Evolutionary conservation across 257 asterid genomes (phyloP), one percentile per base, ranked within the genome.

Genomic region (Osmanthus fragrans): DNA sequence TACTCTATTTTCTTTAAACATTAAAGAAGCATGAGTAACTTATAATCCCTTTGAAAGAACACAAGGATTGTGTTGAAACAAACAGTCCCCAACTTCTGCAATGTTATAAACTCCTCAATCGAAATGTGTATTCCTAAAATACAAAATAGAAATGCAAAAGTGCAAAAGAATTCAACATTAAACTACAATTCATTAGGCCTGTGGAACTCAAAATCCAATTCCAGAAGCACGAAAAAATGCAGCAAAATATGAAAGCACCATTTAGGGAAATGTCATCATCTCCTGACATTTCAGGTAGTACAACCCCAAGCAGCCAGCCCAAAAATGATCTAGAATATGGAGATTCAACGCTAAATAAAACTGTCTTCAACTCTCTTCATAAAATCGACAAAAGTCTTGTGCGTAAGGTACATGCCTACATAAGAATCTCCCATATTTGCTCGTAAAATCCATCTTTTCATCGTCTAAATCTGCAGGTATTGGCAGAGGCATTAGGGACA

Each of bases 401-500:
- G 73, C 81, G 88, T 36, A 86, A 73, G 92, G 92, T 87, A 74
- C 78, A 63, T 40, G 16, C 15, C 25, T 19, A 36, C 33, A 9
- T 11, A 70, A 56, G 15, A 34, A 63, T 51, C 37, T 30, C 32
- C 12, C 30, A 9, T 13, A 39, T 47, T 19, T 51, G 40, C 34
- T 32, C 11, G 51, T 30, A 5, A 2, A 15, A 70, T 29, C 29
- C 60, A 4, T 71, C 15, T 29, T 60, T 9, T 23, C 37, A 11
- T 71, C 2, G 8, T 72, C 16, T 13, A 19, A 32, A 54, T 63
- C 39, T 81, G 81, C 96, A 94, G 98, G 89, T 88, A 19, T 34
- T 83, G 64, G 97, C 97, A 4, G 99, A 94, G 82, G 96, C 89
- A 3, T 8, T 93, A 47, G 99, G 98, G 32, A 85, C 94, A 3